Evolutionary conservation across 1,139 yeast species (phyloP), one percentile per base, ranked within the genome.

Genomic region (Komagataea norvegica): DNA sequence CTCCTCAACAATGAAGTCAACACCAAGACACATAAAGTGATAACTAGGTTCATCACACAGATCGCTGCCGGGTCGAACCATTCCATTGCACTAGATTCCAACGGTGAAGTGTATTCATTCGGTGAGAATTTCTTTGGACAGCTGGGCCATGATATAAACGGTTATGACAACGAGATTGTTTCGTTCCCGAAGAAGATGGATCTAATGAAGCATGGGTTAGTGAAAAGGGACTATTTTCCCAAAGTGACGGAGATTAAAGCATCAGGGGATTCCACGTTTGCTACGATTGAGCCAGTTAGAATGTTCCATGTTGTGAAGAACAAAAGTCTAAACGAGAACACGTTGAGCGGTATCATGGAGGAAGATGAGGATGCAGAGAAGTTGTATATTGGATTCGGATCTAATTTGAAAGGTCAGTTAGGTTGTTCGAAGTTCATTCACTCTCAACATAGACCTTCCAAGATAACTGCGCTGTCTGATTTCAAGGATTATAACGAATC

Each of bases 51-150:
- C 4, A 77, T 86, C 42, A 61, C 57, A 7, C 67, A 74, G 48
- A 71, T 89, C 34, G 86, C 94, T 1, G 66, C 83, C 39, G 97
- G 97, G 3, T 69, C 70, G 35, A 70, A 67, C 56, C 95, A 87
- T 61, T 77, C 87, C 8, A 56, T 88, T 21, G 93, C 78, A 2
- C 58, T 73, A 22, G 91, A 86, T 48, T 51, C 64, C 2, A 55
- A 67, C 18, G 93, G 91, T 13, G 68, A 70, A 41, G 64, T 87
- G 14, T 84, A 82, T 75, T 73, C 88, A 2, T 89, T 94, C 76
- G 98, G 98, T 22, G 75, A 75, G 43, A 91, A 91, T 57, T 66
- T 74, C 3, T 74, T 64, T 56, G 97, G 98, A 18, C 91, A 91
- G 55, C 68, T 93, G 44, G 95, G 89, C n/a, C 67, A 75, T 34